These are phyloP conservation scores for Ramaria sp. DNA, from an alignment of 768 basidiomycete species.

Conservation along the genomic window DNA sequence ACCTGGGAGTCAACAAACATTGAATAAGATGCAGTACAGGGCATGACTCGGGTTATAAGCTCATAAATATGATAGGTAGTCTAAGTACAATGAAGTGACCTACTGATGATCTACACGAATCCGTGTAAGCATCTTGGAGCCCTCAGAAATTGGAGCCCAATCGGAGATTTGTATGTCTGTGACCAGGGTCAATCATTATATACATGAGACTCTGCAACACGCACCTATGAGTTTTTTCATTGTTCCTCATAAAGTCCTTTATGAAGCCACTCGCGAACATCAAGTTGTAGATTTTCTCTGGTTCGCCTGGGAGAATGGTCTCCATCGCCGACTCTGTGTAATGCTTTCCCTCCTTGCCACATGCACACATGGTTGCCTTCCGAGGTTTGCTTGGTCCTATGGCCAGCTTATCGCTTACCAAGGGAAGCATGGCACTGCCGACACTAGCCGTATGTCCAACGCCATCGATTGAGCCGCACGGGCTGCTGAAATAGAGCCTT, in stretches of 20 bases:
- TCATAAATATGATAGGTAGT: too few species aligned
- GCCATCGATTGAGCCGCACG: slow-evolving; percentile 12
- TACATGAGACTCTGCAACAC: slow-evolving; percentile 17
- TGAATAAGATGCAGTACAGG: too few species aligned
- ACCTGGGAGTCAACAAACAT: too few species aligned
- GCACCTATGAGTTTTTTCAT: slow-evolving; percentile 82
- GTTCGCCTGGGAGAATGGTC: slow-evolving; percentile 73
- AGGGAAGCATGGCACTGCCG: slow-evolving; percentile 12
- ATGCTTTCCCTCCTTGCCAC: slow-evolving; percentile 61
- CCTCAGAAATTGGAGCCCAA: slow-evolving; percentile 64
- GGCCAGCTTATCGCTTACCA: slow-evolving; percentile 18
- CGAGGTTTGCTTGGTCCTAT: slow-evolving; percentile 17
- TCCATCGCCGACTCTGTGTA: slow-evolving; percentile 69
- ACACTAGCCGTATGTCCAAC: slow-evolving; percentile 4
- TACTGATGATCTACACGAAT: too few species aligned
- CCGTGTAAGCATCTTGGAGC: slow-evolving; percentile 62
- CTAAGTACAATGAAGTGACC: too few species aligned
- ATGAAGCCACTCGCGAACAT: slow-evolving; percentile 95
- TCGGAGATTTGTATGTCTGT: slow-evolving; percentile 93
- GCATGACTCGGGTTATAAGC: too few species aligned
- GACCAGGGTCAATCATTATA: background rate
- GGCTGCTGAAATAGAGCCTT: slow-evolving; percentile 23
- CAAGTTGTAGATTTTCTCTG: slow-evolving; percentile 90
- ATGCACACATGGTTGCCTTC: slow-evolving; percentile 65
- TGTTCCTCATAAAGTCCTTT: slow-evolving; percentile 84